phyloP scores from a whole-genome alignment of 345 rosid genomes.

The Lepidium sativum region DNA sequence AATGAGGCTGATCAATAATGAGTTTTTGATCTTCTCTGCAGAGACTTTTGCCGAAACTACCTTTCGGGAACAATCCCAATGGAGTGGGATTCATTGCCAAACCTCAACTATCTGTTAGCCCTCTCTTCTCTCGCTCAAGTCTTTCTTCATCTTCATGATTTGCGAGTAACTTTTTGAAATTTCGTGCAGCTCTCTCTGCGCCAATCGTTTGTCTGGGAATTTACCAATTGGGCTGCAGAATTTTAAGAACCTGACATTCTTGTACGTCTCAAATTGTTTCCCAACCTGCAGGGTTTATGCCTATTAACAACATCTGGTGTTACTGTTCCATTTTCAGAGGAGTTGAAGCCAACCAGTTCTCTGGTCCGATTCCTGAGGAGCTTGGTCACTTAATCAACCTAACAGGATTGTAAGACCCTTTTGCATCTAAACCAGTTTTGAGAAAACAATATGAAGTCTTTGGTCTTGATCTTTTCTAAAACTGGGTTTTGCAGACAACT shows the following conservation, averaged over 20 bases:
- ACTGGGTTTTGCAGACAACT: constrained; percentile 22
- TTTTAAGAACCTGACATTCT: constrained; percentile 29
- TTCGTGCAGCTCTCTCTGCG: constrained; percentile 32
- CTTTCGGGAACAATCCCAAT: constrained; percentile 42
- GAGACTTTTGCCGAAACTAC: constrained; percentile 29
- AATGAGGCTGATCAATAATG: too few species aligned
- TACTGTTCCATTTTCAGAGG: constrained; percentile 21
- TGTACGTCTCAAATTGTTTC: constrained; percentile 26
- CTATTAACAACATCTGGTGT: neutral
- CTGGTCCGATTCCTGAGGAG: constrained; percentile 39
- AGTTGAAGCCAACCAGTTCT: constrained; percentile 47
- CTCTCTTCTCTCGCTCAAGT: neutral
- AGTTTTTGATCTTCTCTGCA: neutral
- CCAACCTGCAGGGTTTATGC: neutral
- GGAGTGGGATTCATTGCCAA: constrained; percentile 43
- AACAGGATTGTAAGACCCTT: constrained; percentile 29
- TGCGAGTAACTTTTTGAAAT: neutral
- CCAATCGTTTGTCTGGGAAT: constrained; percentile 37
- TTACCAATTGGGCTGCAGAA: constrained; percentile 38
- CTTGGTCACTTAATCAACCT: constrained; percentile 40
- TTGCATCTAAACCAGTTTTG: neutral
- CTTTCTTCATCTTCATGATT: neutral
- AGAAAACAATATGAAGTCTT: too few species aligned
- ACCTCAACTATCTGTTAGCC: constrained; percentile 39
- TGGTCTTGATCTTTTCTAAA: neutral